Conservation (phyloP, 768 basidiomycete genomes). For the Lactifluus piperatus region DNA sequence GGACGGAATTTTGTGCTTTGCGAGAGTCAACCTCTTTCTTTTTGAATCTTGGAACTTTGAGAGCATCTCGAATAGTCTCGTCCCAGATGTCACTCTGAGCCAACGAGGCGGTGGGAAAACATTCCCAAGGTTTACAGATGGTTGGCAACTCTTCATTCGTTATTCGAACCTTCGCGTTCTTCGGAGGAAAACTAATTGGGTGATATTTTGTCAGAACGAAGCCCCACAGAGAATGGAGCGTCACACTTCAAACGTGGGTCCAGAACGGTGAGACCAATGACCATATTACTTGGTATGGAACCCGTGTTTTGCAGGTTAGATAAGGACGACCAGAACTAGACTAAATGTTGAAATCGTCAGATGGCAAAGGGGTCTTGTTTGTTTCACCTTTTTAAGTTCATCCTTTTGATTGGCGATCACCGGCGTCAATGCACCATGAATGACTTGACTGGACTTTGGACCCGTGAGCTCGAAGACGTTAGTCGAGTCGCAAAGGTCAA, state of each 20-base stretch:
- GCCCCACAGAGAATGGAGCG: background rate
- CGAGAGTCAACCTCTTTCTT: constrained; percentile 86
- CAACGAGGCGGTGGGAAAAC: constrained; percentile 47
- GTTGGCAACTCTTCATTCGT: constrained; percentile 24
- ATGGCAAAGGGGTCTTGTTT: background rate
- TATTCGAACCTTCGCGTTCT: constrained; percentile 47
- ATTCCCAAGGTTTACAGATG: constrained; percentile 27
- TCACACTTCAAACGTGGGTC: constrained; percentile 83
- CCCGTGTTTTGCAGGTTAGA: constrained; percentile 53
- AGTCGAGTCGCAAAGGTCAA: constrained; percentile 60
- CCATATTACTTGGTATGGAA: constrained; percentile 62
- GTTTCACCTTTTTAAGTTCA: constrained; percentile 51
- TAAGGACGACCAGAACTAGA: constrained; percentile 62
- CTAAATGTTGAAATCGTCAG: background rate
- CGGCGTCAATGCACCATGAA: constrained; percentile 30
- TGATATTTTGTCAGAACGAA: background rate
- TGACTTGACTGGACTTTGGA: constrained; percentile 67
- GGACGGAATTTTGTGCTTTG: constrained; percentile 67
- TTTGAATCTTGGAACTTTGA: constrained; percentile 59
- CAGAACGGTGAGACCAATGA: constrained; percentile 68
- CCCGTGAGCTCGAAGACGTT: constrained; percentile 89
- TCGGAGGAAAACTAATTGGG: constrained; percentile 67
- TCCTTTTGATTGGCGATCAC: constrained; percentile 32
- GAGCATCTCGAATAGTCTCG: constrained; percentile 36
- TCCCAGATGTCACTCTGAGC: constrained; percentile 75